Base-by-base conservation (phyloP, 1,284 basidiomycete species). In the Sanguinoderma infundibulare region DNA sequence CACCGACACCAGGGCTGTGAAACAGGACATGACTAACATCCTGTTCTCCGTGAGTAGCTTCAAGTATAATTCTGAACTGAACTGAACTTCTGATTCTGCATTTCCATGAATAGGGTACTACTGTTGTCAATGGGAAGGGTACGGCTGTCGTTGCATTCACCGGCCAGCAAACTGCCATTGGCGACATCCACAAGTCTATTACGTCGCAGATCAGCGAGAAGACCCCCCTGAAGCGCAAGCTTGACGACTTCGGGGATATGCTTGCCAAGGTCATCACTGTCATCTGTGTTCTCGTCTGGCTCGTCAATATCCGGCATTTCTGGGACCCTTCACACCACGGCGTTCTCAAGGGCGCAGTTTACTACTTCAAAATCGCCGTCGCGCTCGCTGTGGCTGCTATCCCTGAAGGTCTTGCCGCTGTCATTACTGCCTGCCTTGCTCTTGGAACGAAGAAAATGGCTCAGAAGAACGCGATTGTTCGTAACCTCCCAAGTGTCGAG, bases 401-500 rank as follows among this genome's bases (percentile, higher is more conserved):
- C 70, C 96, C 96, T 0, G 96, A 98, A 75, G 96, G 96, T 64
- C 81, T 98, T 14, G 95, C 96, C 35, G 95, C 95, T 51, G 96
- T 98, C 64, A 97, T 98, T 71, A 98, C 96, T 7, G 95, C 94
- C n/a, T 97, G 95, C 75, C 79, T 98, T 47, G 96, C 96, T 8
- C 83, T 98, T 12, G 96, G 96, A 20, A 97, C 95, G 14, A 95
- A 96, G 80, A 96, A 96, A 75, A 98, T 98, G 96, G 95, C 96
- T 0, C 93, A 96, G 81, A 93, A 95, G 78, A 97, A 97, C 64
- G 96, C 96, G 5, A 98, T 98, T 68, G 96, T 98, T 51, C 82
- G 95, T 70, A 95, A 97, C 75, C 80, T 98, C 64, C 96, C 96
- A n/a, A 94, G 91, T 66, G 96, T 98, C 12, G 96, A 98, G 79